Conservation (phyloP, 208 protist species). For the Acanthamoeba rhysodes region DNA sequence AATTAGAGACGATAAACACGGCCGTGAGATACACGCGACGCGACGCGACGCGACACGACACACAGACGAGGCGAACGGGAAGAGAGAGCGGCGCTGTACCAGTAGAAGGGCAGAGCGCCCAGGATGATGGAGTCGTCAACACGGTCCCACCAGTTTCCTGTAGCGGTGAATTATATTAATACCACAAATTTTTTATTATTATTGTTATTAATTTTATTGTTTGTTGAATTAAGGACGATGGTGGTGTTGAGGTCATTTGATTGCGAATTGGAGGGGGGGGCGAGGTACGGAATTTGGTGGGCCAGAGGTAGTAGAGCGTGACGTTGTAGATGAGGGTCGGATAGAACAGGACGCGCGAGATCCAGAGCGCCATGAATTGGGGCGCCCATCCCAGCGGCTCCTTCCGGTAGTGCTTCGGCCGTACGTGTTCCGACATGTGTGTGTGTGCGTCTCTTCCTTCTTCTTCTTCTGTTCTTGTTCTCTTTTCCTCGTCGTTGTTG, state of each 20-base stretch:
- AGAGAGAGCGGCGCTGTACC: neutral
- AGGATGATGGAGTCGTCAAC: conserved; percentile 31
- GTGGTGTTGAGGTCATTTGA: too few species aligned
- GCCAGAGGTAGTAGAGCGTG: conserved; percentile 41
- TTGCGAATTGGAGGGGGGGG: neutral
- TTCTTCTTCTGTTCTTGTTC: neutral
- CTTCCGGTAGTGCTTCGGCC: conserved; percentile 47
- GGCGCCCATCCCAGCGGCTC: conserved; percentile 39
- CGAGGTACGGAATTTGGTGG: conserved; percentile 22
- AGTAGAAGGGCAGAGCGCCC: conserved; percentile 39
- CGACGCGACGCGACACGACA: neutral
- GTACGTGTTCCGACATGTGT: conserved; percentile 21
- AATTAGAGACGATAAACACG: neutral
- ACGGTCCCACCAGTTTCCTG: conserved; percentile 47
- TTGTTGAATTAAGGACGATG: neutral
- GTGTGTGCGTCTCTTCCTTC: neutral
- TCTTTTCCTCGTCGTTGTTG: neutral
- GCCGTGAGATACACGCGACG: too few species aligned
- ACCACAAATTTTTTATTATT: neutral
- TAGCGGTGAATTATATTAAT: neutral
- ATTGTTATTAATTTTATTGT: neutral
- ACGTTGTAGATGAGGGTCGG: conserved; percentile 65
- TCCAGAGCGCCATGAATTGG: conserved; percentile 12
- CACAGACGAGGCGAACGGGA: neutral
- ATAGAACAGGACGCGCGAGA: conserved; percentile 7